phyloP scores from a whole-genome alignment of 2,329 filamentous ascomycete species.

The Claviceps pazoutovae region DNA sequence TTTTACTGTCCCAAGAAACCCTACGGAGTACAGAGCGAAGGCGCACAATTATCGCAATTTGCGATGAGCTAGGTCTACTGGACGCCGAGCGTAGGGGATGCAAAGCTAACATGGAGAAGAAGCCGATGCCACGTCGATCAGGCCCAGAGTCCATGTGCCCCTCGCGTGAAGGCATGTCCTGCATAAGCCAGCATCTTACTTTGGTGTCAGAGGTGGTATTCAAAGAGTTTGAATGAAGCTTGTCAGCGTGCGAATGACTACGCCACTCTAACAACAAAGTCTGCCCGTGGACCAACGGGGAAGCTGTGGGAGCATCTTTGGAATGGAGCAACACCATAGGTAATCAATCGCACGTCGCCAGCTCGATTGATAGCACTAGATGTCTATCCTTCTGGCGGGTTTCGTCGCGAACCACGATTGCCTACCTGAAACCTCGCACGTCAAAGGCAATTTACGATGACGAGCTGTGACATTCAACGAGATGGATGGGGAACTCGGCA shows the following conservation, averaged over 20 bases:
- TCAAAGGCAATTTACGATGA: background rate
- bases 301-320: background rate
- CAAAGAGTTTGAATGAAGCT: background rate
- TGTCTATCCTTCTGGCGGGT: background rate
- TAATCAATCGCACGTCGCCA: background rate
- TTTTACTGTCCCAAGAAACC: background rate
- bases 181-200: background rate
- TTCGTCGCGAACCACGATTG: background rate
- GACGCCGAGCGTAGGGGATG: background rate
- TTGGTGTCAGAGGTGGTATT: background rate
- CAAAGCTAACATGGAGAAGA: background rate
- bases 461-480: background rate
- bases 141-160: background rate
- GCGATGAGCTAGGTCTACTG: background rate
- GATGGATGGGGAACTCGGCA: background rate
- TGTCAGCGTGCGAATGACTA: background rate
- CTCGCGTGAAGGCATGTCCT: no score
- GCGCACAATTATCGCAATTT: background rate
- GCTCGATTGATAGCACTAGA: background rate
- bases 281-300: background rate
- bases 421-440: background rate
- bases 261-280: background rate
- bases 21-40: background rate
- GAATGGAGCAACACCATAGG: background rate
- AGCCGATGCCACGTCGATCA: background rate